Percentiles rank a stretch among this genome's conserved stretches.
Conservation (phyloP, 345 rosid genomes). For the Gossypioides kirkii region DNA sequence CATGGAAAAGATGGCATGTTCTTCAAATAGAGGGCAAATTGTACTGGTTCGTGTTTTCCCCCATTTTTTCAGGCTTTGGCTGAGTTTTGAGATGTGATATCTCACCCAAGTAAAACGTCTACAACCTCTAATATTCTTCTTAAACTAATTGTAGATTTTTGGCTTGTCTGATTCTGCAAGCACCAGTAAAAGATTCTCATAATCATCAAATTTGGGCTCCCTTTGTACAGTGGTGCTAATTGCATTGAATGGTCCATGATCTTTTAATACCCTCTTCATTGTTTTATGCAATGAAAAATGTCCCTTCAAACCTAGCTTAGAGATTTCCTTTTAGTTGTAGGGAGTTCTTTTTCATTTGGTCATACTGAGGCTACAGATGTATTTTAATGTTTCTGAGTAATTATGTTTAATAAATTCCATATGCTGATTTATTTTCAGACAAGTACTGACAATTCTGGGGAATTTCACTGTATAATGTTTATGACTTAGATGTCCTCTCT, state of each 20-base stretch:
- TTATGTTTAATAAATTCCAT: background rate
- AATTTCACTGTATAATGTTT: background rate
- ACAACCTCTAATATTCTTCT: background rate
- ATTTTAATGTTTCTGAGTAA: background rate
- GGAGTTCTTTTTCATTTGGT: background rate
- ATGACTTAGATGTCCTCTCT: background rate
- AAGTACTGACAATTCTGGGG: background rate
- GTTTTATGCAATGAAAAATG: background rate
- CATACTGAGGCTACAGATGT: background rate
- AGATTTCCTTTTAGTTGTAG: background rate
- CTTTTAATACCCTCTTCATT: background rate
- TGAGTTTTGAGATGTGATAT: background rate
- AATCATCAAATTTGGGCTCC: background rate
- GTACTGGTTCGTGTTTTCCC: conserved; percentile 45
- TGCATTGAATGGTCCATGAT: background rate
- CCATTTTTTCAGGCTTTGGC: background rate
- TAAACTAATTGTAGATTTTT: background rate
- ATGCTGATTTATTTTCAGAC: background rate
- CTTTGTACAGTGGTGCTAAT: background rate
- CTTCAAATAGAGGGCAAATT: conserved; percentile 53
- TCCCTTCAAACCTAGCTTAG: background rate
- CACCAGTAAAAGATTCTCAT: background rate
- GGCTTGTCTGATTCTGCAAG: background rate
- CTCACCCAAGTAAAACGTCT: background rate
- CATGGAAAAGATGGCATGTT: conserved; percentile 58